Percentiles rank a stretch among this genome's conserved stretches.
Conservation (phyloP, 1,139 yeast species). For the Protomyces gravidus region DNA sequence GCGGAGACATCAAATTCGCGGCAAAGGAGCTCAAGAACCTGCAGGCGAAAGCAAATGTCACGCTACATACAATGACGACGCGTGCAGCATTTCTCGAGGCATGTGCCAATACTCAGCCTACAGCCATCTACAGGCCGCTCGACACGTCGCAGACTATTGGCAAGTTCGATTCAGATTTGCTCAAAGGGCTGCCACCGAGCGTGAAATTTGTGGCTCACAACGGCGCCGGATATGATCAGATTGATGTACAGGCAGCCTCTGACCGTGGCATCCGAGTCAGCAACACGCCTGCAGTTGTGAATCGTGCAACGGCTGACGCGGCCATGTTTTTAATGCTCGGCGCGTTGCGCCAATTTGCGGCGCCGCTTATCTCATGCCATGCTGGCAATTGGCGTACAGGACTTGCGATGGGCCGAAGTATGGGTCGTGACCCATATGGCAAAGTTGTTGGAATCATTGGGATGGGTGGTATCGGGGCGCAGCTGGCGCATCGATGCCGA, state of each 20-base stretch:
- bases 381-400: conserved; percentile 8
- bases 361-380: conserved; percentile 4
- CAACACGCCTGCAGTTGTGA: conserved; percentile 65
- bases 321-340: conserved; percentile 60
- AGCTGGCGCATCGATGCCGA: conserved; percentile 56
- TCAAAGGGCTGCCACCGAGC: conserved; percentile 54
- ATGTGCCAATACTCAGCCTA: conserved; percentile 50
- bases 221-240: conserved; percentile 81
- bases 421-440: conserved; percentile 10
- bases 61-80: conserved; percentile 29
- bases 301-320: conserved; percentile 72
- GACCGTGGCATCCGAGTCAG: conserved; percentile 55
- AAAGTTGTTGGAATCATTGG: conserved; percentile 42
- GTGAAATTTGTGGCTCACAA: conserved; percentile 66
- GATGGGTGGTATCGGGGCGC: conserved; percentile 73
- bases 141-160: conserved; percentile 52
- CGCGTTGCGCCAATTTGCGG: conserved; percentile 54
- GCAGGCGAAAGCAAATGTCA: background rate
- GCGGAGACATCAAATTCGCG: conserved; percentile 7
- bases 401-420: background rate
- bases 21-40: background rate
- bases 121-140: conserved; percentile 46
- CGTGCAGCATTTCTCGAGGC: conserved; percentile 54
- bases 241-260: conserved; percentile 51
- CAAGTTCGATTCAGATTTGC: conserved; percentile 67